Evolutionary conservation across 2,329 filamentous ascomycete genomes (phyloP), one percentile per base, ranked within the genome.

Genomic region (Phyllosticta ampelicida): DNA sequence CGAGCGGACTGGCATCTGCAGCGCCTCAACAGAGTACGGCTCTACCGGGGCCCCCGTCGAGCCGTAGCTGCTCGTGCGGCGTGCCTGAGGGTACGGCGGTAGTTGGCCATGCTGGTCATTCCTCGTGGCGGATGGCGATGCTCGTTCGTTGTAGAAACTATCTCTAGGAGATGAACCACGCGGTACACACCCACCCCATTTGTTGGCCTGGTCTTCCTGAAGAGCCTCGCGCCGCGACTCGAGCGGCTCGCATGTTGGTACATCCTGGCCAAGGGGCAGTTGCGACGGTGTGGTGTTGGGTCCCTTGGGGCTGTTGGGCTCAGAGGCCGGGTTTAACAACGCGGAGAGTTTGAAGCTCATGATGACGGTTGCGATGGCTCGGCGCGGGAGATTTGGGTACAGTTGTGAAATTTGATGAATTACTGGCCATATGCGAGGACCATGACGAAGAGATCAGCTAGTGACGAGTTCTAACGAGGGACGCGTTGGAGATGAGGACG

Each of bases 11-110:
- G 36, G 52, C 19, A 68, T 72, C 21, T 70, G 67, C 23, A 66
- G 65, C 53, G 61, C 64, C 9, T 71, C 66, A 55, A 73, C 71
- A 57, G 73, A 70, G 55, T 68, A 68, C 10, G 74, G 69, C 63
- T 75, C 71, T 49, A 75, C 68, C 29, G 70, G 68, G 58, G 69
- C 68, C 60, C 66, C 66, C 63, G 65, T 64, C 55, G 62, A 63
- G 60, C 64, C 64, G 60, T 71, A 70, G 63, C 70, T 73, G 65
- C 69, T 70, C 55, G 63, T 62, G 53, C 68, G 66, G 51, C 66
- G 69, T 56, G 64, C 65, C 19, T 60, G 48, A 5, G 54, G 26
- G 21, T 59, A 51, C 16, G 21, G 21, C 10, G 26, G 48, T 21
- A 30, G 29, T 48, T 51, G 20, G n/a, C 9, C 30, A 11, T 50